Evolutionary conservation across 2,329 filamentous ascomycete species (phyloP).

Genomic region (Fusarium mangiferae): DNA sequence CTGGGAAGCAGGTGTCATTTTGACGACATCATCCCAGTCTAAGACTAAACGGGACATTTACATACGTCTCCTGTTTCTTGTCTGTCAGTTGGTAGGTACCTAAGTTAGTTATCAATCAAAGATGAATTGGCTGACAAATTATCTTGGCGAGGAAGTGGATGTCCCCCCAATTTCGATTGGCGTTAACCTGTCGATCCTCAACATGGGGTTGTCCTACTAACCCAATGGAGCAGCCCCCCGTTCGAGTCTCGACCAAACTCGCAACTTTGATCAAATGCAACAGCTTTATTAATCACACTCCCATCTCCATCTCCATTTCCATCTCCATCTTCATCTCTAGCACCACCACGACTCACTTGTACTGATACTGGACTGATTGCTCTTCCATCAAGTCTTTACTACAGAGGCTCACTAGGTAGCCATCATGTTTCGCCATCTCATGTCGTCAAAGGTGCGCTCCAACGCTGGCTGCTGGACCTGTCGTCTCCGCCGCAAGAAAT

Average conservation of each 20-base stretch:
- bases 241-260: constrained; percentile 6
- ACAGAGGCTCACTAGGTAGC: too few species aligned
- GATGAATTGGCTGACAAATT: constrained; percentile 22
- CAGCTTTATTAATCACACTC: neutral
- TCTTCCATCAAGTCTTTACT: neutral
- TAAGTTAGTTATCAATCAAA: neutral
- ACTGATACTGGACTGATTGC: neutral
- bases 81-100: neutral
- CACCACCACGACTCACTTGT: neutral
- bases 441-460: constrained; percentile 50
- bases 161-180: constrained; percentile 15
- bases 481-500: constrained; percentile 70
- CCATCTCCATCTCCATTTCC: neutral
- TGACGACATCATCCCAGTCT: neutral
- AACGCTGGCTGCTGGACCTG: constrained; percentile 69
- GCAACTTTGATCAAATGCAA: constrained; percentile 4
- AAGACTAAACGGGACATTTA: neutral
- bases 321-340: neutral
- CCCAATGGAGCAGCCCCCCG: constrained; percentile 18
- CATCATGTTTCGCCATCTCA: constrained; percentile 45
- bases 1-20: neutral
- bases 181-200: constrained; percentile 26
- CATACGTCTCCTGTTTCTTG: neutral
- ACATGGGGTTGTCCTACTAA: constrained; percentile 22
- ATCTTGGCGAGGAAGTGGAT: constrained; percentile 7